Evolutionary conservation across 2,329 filamentous ascomycete genomes (phyloP).

Genomic region (Penicillium sp.): DNA sequence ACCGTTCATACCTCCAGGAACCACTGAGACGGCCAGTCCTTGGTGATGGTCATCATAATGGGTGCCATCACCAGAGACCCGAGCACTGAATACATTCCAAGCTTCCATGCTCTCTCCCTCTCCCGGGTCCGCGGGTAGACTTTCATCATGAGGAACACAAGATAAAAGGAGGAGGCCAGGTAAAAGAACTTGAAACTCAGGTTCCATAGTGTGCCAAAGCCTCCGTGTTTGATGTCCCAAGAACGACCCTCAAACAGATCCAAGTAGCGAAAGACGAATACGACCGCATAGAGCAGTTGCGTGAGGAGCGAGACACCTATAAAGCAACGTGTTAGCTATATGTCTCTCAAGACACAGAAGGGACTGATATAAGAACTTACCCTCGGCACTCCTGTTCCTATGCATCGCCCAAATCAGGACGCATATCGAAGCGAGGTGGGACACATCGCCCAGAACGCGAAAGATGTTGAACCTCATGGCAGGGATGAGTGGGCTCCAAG

Average conservation of each 20-base stretch:
- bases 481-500: not conserved
- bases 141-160: conserved; percentile 80
- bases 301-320: conserved; percentile 81
- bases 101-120: conserved; percentile 87
- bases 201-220: conserved; percentile 19
- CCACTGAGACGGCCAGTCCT: conserved; percentile 41
- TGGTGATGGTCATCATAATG: conserved; percentile 66
- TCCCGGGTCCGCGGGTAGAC: conserved; percentile 83
- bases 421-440: conserved; percentile 79
- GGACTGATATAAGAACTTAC: conserved; percentile 39
- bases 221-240: conserved; percentile 12
- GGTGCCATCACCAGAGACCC: conserved; percentile 66
- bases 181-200: conserved; percentile 85
- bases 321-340: conserved; percentile 6
- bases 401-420: conserved; percentile 91
- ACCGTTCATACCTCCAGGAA: conserved; percentile 39
- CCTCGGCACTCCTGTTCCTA: conserved; percentile 79
- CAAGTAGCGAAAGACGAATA: conserved; percentile 83
- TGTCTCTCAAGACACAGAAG: not conserved
- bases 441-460: conserved; percentile 76
- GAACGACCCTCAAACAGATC: conserved; percentile 60
- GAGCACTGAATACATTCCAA: conserved; percentile 65
- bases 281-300: conserved; percentile 77
- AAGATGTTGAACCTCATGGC: conserved; percentile 47
- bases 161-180: conserved; percentile 76